Percentiles rank a stretch among this genome's conserved stretches.
Conservation (phyloP, 805 yeast species). For the Schwanniomyces occidentalis region DNA sequence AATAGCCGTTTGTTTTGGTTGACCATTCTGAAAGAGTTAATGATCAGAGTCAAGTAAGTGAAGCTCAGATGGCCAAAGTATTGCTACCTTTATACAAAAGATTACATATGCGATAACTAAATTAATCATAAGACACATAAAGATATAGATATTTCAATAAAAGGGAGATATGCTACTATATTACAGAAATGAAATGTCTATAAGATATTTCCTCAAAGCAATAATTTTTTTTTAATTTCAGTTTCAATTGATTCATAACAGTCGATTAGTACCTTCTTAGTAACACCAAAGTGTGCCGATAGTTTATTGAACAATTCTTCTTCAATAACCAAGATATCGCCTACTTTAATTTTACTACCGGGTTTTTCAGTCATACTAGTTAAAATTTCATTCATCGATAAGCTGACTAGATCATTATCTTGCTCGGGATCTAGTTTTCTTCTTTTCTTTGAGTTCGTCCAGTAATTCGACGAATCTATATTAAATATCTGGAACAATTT, state of each 20-base stretch:
- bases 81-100: too few relatives aligned
- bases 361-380: constrained; percentile 1
- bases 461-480: constrained; percentile 1
- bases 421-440: constrained; percentile 6
- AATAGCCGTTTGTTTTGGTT: too few relatives aligned
- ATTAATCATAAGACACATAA: not conserved
- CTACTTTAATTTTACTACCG: constrained; percentile 1
- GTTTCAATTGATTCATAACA: constrained; percentile 8
- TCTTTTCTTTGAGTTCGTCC: not conserved
- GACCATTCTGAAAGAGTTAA: too few relatives aligned
- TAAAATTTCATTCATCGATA: constrained; percentile 1
- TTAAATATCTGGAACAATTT: constrained; percentile 36
- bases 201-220: too few relatives aligned
- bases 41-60: too few relatives aligned
- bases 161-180: not conserved
- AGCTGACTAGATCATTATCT: not conserved
- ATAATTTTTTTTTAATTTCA: constrained; percentile 6
- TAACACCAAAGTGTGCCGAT: constrained; percentile 8
- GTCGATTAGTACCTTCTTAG: constrained; percentile 4
- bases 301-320: constrained; percentile 9
- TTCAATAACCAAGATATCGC: constrained; percentile 6
- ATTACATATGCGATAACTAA: not conserved
- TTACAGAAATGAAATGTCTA: too few relatives aligned
- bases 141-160: not conserved
- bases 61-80: too few relatives aligned